Percentiles rank a stretch among this genome's conserved stretches.
phyloP scores from a whole-genome alignment of 768 basidiomycete genomes.

The Mycena galericulata region DNA sequence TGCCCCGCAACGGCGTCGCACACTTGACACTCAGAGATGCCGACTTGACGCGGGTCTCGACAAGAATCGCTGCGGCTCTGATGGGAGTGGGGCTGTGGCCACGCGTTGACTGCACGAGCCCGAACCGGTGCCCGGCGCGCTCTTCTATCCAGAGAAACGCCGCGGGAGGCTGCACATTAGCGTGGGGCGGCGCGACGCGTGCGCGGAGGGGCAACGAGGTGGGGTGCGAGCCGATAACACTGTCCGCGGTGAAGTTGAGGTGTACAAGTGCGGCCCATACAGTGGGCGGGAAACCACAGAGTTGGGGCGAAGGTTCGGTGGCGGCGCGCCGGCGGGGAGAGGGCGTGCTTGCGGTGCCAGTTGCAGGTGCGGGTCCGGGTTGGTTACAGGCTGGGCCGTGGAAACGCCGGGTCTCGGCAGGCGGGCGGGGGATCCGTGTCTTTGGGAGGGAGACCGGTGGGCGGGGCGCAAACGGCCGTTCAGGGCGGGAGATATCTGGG shows the following conservation, averaged over 20 bases:
- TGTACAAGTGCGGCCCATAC: background rate
- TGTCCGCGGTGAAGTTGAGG: slow-evolving; percentile 8
- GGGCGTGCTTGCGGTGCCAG: too few species aligned
- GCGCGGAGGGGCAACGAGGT: background rate
- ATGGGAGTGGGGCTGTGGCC: too few species aligned
- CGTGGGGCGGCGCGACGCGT: too few species aligned
- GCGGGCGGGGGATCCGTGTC: background rate
- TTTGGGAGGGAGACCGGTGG: background rate
- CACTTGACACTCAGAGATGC: too few species aligned
- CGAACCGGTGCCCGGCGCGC: too few species aligned
- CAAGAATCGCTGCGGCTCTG: too few species aligned
- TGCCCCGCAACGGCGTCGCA: too few species aligned
- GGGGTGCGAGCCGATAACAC: slow-evolving; percentile 6
- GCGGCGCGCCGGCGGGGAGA: background rate
- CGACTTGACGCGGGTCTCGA: too few species aligned
- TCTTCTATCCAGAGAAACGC: too few species aligned
- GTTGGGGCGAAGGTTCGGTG: background rate
- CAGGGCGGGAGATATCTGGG: background rate
- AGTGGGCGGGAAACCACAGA: background rate
- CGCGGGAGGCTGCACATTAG: too few species aligned
- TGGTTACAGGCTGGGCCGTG: background rate
- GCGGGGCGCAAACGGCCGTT: background rate
- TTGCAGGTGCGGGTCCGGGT: background rate
- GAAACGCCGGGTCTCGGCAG: background rate
- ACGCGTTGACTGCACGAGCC: too few species aligned